Evolutionary conservation across 495 filamentous ascomycete species (phyloP).

Genomic region (Neurospora pannonica): DNA sequence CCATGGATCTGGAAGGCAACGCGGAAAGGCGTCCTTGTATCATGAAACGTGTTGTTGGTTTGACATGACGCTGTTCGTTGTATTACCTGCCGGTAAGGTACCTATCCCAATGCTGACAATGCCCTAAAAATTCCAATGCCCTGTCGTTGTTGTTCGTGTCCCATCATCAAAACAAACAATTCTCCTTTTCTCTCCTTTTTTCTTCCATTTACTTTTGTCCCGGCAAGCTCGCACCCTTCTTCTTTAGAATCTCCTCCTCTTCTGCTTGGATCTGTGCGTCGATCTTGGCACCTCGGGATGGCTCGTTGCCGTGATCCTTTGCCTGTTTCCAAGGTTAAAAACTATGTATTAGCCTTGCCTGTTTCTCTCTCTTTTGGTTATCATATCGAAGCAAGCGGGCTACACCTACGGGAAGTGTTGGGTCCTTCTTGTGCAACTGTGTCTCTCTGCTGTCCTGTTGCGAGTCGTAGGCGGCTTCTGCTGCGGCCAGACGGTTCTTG

Average conservation of each 20-base stretch:
- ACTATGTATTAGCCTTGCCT: constrained; percentile 1
- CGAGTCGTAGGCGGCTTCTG: constrained; percentile 31
- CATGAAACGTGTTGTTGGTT: background rate
- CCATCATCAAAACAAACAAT: background rate
- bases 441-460: constrained; percentile 42
- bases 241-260: constrained; percentile 54
- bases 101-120: background rate
- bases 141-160: background rate
- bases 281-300: constrained; percentile 60
- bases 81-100: background rate
- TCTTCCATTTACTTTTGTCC: constrained; percentile 9
- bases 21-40: background rate
- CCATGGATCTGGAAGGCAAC: background rate
- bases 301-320: constrained; percentile 59
- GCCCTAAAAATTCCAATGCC: background rate
- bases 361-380: background rate
- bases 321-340: constrained; percentile 37
- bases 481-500: constrained; percentile 62
- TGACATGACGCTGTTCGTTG: background rate
- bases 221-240: constrained; percentile 42
- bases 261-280: constrained; percentile 61
- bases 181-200: background rate
- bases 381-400: background rate
- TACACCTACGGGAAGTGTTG: constrained; percentile 55
- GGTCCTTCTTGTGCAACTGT: constrained; percentile 49